Conservation (phyloP, 2,329 filamentous ascomycete species). For the Corinectria fuckeliana region DNA sequence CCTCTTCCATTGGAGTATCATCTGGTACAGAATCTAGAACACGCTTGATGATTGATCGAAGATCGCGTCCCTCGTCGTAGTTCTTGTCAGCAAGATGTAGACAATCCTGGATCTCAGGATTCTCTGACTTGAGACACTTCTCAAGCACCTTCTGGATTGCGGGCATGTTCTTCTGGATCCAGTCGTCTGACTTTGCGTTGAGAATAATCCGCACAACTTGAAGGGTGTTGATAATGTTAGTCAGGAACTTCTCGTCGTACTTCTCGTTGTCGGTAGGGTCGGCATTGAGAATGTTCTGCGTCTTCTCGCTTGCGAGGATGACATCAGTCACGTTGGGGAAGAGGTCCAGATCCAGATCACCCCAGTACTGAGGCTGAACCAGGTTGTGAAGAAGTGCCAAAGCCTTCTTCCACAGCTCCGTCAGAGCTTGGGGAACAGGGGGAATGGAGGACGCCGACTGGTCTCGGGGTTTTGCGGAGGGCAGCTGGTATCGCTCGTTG, state of each 20-base stretch:
- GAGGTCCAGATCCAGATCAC: constrained; percentile 87
- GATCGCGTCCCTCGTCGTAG: constrained; percentile 70
- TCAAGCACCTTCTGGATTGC: constrained; percentile 87
- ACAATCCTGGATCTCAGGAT: constrained; percentile 92
- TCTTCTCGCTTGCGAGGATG: constrained; percentile 83
- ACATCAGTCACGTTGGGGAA: constrained; percentile 90
- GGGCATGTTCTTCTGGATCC: constrained; percentile 81
- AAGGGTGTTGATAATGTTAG: constrained; percentile 89
- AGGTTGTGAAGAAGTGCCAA: constrained; percentile 83
- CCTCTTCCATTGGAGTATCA: constrained; percentile 72
- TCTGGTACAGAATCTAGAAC: constrained; percentile 90
- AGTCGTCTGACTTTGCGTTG: constrained; percentile 86
- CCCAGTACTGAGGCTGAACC: constrained; percentile 87
- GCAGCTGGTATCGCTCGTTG: constrained; percentile 82
- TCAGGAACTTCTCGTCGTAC: constrained; percentile 82
- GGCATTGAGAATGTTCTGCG: constrained; percentile 62
- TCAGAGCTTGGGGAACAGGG: constrained; percentile 60
- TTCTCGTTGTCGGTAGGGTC: constrained; percentile 72
- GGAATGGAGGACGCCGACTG: constrained; percentile 48
- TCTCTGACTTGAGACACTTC: constrained; percentile 86
- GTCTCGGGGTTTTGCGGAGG: constrained; percentile 71
- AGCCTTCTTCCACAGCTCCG: constrained; percentile 86
- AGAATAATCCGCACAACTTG: constrained; percentile 91
- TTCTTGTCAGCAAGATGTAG: constrained; percentile 77
- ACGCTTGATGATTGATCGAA: constrained; percentile 78